A percentile compares a stretch with the other conserved stretches of the same genome.
Evolutionary conservation across 108 stramenopile genomes (phyloP).

Genomic region (Stephanodiscus triporus): DNA sequence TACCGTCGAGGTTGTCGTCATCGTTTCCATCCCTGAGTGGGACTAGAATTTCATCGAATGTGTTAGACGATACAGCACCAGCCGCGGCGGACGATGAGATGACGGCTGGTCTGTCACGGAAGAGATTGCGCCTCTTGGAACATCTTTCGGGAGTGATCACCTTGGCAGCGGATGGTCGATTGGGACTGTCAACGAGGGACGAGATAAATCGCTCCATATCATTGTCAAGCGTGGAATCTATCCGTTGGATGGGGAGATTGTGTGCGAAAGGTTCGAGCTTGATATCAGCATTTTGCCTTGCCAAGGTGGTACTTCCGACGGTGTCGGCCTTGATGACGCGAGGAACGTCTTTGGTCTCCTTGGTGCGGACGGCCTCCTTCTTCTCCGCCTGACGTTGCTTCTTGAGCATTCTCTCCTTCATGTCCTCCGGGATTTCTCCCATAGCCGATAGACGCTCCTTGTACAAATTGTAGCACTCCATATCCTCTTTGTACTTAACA

Average conservation of each 20-base stretch:
- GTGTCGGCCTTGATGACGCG: slow-evolving; percentile 5
- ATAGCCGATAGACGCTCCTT: slow-evolving; percentile 33
- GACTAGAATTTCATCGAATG: background rate
- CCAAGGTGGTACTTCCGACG: background rate
- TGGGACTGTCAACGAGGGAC: slow-evolving; percentile 20
- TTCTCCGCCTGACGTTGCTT: slow-evolving; percentile 20
- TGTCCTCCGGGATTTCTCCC: slow-evolving; percentile 45
- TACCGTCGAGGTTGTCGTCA: slow-evolving; percentile 20
- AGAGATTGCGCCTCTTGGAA: slow-evolving; percentile 11
- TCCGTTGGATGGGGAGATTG: background rate
- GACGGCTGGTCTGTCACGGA: slow-evolving; percentile 1
- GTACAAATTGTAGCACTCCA: slow-evolving; percentile 44
- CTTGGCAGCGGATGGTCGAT: background rate
- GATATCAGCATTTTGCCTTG: no score
- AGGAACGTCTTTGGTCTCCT: background rate
- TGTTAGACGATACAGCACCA: background rate
- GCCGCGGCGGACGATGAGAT: background rate
- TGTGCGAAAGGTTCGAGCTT: slow-evolving; percentile 11
- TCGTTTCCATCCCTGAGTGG: slow-evolving; percentile 7
- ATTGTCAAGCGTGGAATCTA: slow-evolving; percentile 13
- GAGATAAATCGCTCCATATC: slow-evolving; percentile 43
- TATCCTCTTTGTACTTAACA: slow-evolving; percentile 48
- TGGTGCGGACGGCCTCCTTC: slow-evolving; percentile 9
- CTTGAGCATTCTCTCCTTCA: slow-evolving; percentile 30
- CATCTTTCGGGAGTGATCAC: slow-evolving; percentile 30